Conservation (phyloP, 2,329 filamentous ascomycete species). For the Verticillium dahliae region DNA sequence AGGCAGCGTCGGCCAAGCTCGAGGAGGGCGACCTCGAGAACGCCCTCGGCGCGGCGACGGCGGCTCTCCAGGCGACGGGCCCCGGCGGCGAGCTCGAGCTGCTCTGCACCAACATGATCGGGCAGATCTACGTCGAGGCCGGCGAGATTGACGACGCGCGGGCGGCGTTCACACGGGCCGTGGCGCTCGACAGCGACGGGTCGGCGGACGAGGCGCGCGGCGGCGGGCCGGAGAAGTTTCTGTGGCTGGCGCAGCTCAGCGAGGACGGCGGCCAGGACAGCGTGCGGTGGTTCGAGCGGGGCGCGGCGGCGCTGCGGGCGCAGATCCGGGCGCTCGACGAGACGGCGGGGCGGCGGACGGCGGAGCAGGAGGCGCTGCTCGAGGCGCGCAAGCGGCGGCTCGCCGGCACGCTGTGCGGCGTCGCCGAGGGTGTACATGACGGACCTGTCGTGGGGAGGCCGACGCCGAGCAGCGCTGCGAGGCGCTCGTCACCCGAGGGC, state of each 20-base stretch:
- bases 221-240: slow-evolving; percentile 86
- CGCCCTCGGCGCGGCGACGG: slow-evolving; percentile 30
- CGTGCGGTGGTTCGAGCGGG: slow-evolving; percentile 61
- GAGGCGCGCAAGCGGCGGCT: slow-evolving; percentile 74
- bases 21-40: slow-evolving; percentile 34
- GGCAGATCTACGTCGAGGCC: slow-evolving; percentile 74
- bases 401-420: slow-evolving; percentile 85
- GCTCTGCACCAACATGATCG: slow-evolving; percentile 67
- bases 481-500: slow-evolving; percentile 83
- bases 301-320: slow-evolving; percentile 64
- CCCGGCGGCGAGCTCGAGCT: slow-evolving; percentile 45
- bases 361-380: slow-evolving; percentile 34
- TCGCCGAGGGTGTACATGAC: slow-evolving; percentile 98
- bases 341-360: slow-evolving; percentile 23
- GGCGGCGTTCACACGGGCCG: slow-evolving; percentile 65
- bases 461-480: slow-evolving; percentile 90
- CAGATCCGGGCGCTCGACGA: slow-evolving; percentile 62
- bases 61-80: slow-evolving; percentile 36
- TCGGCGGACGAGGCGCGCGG: slow-evolving; percentile 62
- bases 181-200: slow-evolving; percentile 71
- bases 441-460: slow-evolving; percentile 84
- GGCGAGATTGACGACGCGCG: slow-evolving; percentile 75
- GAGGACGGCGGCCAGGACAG: slow-evolving; percentile 61
- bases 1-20: slow-evolving; percentile 33
- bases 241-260: slow-evolving; percentile 89